Evolutionary conservation across 2,329 filamentous ascomycete genomes (phyloP).

Genomic region (Paraphaeosphaeria minitans): DNA sequence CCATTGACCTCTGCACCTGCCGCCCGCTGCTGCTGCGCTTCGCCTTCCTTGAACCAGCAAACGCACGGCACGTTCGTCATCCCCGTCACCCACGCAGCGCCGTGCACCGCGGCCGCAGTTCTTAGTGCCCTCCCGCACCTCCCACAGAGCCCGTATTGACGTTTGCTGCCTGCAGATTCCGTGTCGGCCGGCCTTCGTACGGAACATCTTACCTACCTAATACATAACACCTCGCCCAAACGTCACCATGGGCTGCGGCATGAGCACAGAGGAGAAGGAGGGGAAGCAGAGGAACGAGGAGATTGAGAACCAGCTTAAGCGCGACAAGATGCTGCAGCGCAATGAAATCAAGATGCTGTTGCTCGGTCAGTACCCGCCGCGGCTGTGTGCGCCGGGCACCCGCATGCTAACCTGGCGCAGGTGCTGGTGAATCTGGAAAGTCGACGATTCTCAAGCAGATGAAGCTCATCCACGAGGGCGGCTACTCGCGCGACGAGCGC

Average conservation of each 20-base stretch:
- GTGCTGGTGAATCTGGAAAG: constrained; percentile 97
- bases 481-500: constrained; percentile 88
- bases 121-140: not conserved
- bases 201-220: constrained; percentile 38
- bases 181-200: constrained; percentile 43
- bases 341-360: constrained; percentile 99
- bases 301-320: constrained; percentile 99
- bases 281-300: constrained; percentile 99
- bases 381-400: constrained; percentile 13
- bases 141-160: constrained; percentile 14
- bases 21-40: constrained; percentile 8
- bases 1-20: constrained; percentile 14
- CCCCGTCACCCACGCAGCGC: not conserved
- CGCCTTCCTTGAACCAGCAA: constrained; percentile 14
- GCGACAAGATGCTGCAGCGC: constrained; percentile 97
- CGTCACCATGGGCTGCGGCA: constrained; percentile 95
- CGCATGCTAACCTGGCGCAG: constrained; percentile 55
- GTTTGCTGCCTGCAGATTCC: constrained; percentile 28
- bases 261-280: constrained; percentile 99
- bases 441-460: constrained; percentile 95
- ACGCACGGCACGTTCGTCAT: not conserved
- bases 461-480: constrained; percentile 99
- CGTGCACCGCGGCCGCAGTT: not conserved
- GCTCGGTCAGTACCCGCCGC: constrained; percentile 71
- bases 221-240: constrained; percentile 23